Conservation (phyloP, 495 filamentous ascomycete genomes). For the Aspergillus ostianus region DNA sequence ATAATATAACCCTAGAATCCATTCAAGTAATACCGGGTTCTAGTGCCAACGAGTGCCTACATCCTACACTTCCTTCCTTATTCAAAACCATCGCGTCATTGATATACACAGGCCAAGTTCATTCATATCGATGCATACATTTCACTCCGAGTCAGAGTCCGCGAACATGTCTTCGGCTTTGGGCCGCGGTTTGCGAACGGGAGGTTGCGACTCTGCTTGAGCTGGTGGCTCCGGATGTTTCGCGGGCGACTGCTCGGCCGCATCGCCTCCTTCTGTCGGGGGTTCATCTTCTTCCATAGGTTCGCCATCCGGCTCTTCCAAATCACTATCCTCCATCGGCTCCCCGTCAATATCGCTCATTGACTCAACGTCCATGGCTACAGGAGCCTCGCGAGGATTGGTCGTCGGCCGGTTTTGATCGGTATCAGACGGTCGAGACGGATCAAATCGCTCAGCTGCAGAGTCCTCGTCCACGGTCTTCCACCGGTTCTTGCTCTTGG, state of each 20-base stretch:
- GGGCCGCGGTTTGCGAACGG: slow-evolving; percentile 58
- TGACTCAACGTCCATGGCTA: slow-evolving; percentile 33
- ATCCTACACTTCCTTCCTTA: too few species aligned
- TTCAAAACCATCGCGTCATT: background rate
- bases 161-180: slow-evolving; percentile 96
- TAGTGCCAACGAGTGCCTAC: too few species aligned
- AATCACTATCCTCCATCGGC: slow-evolving; percentile 55
- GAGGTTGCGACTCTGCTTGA: slow-evolving; percentile 25
- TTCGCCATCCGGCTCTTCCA: slow-evolving; percentile 51
- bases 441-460: slow-evolving; percentile 38
- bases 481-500: slow-evolving; percentile 62
- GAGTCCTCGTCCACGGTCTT: slow-evolving; percentile 65
- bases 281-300: slow-evolving; percentile 51
- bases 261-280: slow-evolving; percentile 38
- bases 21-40: too few species aligned
- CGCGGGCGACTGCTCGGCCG: slow-evolving; percentile 18
- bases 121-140: background rate
- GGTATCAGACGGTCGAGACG: slow-evolving; percentile 21
- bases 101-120: background rate
- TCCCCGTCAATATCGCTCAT: slow-evolving; percentile 51
- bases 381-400: slow-evolving; percentile 17
- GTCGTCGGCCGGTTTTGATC: slow-evolving; percentile 25
- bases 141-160: slow-evolving; percentile 54
- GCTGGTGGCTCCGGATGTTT: slow-evolving; percentile 19
- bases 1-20: too few species aligned